These are phyloP conservation scores for Baorangia bicolor DNA, from an alignment of 768 basidiomycete genomes.

Conservation along the genomic window DNA sequence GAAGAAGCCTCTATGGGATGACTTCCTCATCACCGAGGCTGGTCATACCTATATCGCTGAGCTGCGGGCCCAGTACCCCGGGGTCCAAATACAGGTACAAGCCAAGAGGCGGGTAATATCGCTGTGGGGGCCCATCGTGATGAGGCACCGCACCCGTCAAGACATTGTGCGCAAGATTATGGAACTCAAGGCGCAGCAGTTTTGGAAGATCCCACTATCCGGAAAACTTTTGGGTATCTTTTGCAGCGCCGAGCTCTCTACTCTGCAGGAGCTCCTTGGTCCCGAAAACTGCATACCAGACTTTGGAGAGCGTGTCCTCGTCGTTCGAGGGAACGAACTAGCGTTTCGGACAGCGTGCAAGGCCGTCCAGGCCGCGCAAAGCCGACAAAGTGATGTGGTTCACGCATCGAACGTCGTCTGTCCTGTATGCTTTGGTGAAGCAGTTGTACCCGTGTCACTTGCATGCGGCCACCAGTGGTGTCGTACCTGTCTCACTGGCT, in stretches of 20 bases:
- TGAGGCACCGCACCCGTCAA: constrained; percentile 41
- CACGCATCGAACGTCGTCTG: constrained; percentile 38
- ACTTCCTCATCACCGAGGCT: constrained; percentile 47
- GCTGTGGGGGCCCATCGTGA: constrained; percentile 49
- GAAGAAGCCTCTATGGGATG: constrained; percentile 61
- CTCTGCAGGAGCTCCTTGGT: constrained; percentile 51
- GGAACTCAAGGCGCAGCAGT: constrained; percentile 42
- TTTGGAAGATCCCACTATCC: constrained; percentile 46
- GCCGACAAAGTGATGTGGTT: constrained; percentile 29
- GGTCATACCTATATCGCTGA: constrained; percentile 47
- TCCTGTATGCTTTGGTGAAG: constrained; percentile 68
- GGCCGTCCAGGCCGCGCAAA: constrained; percentile 41
- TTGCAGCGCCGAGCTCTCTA: constrained; percentile 43
- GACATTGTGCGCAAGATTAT: constrained; percentile 48
- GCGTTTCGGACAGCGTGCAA: constrained; percentile 37
- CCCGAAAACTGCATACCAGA: constrained; percentile 57
- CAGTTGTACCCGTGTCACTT: constrained; percentile 50
- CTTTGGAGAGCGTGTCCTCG: constrained; percentile 38
- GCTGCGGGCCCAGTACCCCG: constrained; percentile 39
- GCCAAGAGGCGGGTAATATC: constrained; percentile 43
- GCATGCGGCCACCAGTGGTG: constrained; percentile 72
- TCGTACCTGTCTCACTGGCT: constrained; percentile 55
- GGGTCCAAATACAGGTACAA: constrained; percentile 46
- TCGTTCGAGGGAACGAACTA: constrained; percentile 54
- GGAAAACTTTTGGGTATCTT: constrained; percentile 47